These are phyloP conservation scores for Aspergillus bridgeri DNA, from an alignment of 495 filamentous ascomycete species.

Conservation along the genomic window DNA sequence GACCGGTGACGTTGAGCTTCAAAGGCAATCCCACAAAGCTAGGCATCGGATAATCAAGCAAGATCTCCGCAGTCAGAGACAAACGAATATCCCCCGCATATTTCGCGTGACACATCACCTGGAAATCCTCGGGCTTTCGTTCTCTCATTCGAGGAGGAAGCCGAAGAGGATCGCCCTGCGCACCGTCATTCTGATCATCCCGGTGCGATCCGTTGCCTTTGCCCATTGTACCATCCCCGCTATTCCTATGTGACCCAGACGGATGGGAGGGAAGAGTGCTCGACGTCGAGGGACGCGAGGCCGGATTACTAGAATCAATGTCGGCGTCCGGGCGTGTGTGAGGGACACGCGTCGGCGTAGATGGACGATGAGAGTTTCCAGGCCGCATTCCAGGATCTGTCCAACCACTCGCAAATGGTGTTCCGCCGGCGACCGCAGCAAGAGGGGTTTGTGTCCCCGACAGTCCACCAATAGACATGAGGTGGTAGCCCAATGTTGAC, in stretches of 20 bases:
- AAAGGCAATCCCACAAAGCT: conserved; percentile 92
- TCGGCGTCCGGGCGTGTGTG: conserved; percentile 26
- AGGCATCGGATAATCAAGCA: conserved; percentile 97
- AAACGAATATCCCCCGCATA: conserved; percentile 84
- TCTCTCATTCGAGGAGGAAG: conserved; percentile 41
- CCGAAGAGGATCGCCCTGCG: conserved; percentile 22
- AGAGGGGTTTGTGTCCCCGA: conserved; percentile 85
- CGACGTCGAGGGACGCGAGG: conserved; percentile 44
- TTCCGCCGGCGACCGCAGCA: conserved; percentile 75
- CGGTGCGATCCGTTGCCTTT: conserved; percentile 7
- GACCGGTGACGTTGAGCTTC: conserved; percentile 85
- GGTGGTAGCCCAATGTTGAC: conserved; percentile 87
- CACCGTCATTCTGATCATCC: conserved; percentile 21
- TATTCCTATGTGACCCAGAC: conserved; percentile 30
- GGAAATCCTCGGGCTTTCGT: conserved; percentile 61
- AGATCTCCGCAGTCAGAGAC: conserved; percentile 85
- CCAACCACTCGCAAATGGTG: conserved; percentile 53
- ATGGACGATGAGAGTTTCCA: conserved; percentile 15
- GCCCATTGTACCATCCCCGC: conserved; percentile 11
- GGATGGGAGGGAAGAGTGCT: conserved; percentile 34
- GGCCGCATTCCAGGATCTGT: conserved; percentile 32
- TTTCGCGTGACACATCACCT: conserved; percentile 82
- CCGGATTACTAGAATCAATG: conserved; percentile 32
- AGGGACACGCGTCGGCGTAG: conserved; percentile 11
- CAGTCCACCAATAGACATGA: conserved; percentile 66